Evolutionary conservation across 1,284 basidiomycete genomes (phyloP), one percentile per base, ranked within the genome.

Genomic region (Puccinia coronata): DNA sequence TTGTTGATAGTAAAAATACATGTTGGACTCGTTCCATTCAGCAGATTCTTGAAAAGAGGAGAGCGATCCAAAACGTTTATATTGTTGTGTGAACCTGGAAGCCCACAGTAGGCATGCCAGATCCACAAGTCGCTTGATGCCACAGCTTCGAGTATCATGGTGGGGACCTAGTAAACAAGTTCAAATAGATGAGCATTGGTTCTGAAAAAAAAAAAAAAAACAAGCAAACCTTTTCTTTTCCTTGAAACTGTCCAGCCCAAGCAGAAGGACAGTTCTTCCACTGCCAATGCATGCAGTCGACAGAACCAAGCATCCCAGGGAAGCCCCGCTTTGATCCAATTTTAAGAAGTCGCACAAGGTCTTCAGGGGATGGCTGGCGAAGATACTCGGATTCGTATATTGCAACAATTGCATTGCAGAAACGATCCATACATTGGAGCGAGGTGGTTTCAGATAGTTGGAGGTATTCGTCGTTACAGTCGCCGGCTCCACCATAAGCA

Each of bases 191-290:
- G n/a, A 34, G 28, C 14, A 34, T 6, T 25, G 6, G 5, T n/a
- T 11, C 3, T 25, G 55, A 57, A 25, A 18, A 57, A 28, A n/a
- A 28, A 28, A 28, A 14, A 28, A n/a, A 9, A 67, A 39, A 39
- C n/a, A n/a, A n/a, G n/a, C n/a, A 18, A 9, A 67, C 63, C 16
- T 25, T 36, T 57, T n/a, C n/a, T n/a, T n/a, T n/a, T n/a, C n/a
- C n/a, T n/a, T n/a, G n/a, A n/a, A n/a, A n/a, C n/a, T n/a, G 1
- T 25, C 53, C 53, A 6, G 51, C 20, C 72, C 34, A 63, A 12
- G 23, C 73, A 20, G 28, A 14, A 34, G 73, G 73, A 25, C 53
- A 76, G n/a, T 61, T 76, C 55, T 61, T 72, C 49, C 70, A 72
- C 16, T 25, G 20, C 47, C 47, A 72, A n/a, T 72, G 70, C 70